Conservation (phyloP, 306 rosid genomes). For the Erythrophleum fordii region DNA sequence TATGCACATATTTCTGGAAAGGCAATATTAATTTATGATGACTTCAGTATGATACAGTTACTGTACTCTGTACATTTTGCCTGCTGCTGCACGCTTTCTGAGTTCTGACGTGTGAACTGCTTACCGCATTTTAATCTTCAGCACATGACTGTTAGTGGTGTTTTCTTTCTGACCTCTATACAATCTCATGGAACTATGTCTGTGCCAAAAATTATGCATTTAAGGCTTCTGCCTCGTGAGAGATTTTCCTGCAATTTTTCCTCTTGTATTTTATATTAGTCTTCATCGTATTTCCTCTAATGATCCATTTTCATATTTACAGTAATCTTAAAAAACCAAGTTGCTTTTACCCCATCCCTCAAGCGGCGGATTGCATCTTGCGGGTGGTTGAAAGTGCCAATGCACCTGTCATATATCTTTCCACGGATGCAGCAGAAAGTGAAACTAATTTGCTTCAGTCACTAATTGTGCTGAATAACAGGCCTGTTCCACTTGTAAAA, state of each 20-base stretch:
- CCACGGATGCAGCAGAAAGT: conserved; percentile 95
- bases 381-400: conserved; percentile 70
- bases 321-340: conserved; percentile 84
- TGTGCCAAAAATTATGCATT: not conserved
- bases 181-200: conserved; percentile 15
- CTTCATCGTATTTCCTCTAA: conserved; percentile 23
- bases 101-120: conserved; percentile 20
- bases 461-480: conserved; percentile 70
- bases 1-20: not conserved
- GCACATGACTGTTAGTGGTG: not conserved
- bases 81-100: conserved; percentile 23
- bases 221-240: conserved; percentile 21
- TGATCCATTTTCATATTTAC: conserved; percentile 45
- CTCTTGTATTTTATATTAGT: not conserved
- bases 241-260: conserved; percentile 23
- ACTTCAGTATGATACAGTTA: conserved; percentile 22
- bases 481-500: conserved; percentile 78
- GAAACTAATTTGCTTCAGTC: conserved; percentile 88
- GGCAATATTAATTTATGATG: conserved; percentile 8
- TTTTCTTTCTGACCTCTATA: not conserved
- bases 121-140: conserved; percentile 22
- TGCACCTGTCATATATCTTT: conserved; percentile 79
- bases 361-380: conserved; percentile 88
- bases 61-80: conserved; percentile 14
- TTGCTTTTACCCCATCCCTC: conserved; percentile 98